Evolutionary conservation across 2,329 filamentous ascomycete genomes (phyloP).

Genomic region (Pseudogymnoascus verrucosus): DNA sequence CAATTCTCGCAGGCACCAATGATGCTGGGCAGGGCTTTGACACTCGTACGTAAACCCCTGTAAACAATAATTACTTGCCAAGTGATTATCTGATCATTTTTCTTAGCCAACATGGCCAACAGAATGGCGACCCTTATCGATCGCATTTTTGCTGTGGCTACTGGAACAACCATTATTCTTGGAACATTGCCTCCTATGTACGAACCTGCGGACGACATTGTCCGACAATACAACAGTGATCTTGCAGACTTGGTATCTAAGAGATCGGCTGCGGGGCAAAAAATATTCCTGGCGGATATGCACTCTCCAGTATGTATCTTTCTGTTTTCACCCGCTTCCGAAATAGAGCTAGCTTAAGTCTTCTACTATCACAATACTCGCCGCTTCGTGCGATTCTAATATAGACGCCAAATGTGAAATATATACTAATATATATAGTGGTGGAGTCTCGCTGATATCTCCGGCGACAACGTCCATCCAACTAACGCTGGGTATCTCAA

Average conservation of each 20-base stretch:
- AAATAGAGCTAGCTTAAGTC: not conserved
- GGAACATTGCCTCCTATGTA: not conserved
- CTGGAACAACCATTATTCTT: not conserved
- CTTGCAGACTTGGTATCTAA: not conserved
- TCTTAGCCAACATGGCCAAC: not conserved
- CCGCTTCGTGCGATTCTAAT: not conserved
- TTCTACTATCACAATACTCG: not conserved
- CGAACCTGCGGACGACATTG: not conserved
- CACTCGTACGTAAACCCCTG: not conserved
- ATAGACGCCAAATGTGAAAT: not conserved
- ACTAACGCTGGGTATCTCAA: not conserved
- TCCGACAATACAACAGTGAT: not conserved
- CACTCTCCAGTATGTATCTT: not conserved
- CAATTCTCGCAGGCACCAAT: constrained; percentile 12
- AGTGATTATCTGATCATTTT: not conserved
- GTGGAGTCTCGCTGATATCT: constrained; percentile 14
- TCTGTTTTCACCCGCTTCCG: not conserved
- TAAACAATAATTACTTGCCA: not conserved
- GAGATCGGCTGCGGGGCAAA: not conserved
- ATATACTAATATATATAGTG: not conserved
- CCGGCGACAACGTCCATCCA: not conserved
- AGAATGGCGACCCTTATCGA: not conserved
- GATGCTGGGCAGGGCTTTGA: constrained; percentile 10
- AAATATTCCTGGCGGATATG: not conserved
- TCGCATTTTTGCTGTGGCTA: not conserved